These are phyloP conservation scores for Hibiscus trionum DNA, from an alignment of 345 rosid species.

Conservation along the genomic window DNA sequence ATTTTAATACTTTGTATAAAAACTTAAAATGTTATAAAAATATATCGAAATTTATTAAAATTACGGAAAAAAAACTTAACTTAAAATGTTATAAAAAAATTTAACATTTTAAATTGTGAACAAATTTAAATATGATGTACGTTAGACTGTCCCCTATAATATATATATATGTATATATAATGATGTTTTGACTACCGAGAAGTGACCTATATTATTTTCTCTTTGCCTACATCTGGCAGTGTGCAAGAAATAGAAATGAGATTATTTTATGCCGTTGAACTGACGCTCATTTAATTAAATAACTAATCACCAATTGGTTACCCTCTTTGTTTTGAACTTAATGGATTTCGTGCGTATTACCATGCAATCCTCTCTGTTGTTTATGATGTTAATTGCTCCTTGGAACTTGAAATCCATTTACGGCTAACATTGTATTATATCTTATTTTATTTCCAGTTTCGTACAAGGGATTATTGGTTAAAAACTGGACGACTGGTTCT, in stretches of 20 bases:
- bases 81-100: no score
- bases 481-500: no score
- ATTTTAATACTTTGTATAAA: no score
- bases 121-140: no score
- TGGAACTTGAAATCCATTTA: neutral
- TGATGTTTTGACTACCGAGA: neutral
- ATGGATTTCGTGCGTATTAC: neutral
- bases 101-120: no score
- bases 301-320: neutral
- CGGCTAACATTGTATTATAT: neutral
- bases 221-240: neutral
- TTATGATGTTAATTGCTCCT: neutral
- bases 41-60: no score
- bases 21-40: no score
- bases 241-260: neutral
- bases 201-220: neutral
- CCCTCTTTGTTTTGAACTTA: neutral
- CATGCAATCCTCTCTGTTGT: neutral
- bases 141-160: no score
- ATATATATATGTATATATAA: neutral
- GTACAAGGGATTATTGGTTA: no score
- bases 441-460: neutral
- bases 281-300: neutral
- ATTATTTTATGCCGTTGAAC: constrained; percentile 1
- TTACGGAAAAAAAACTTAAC: no score